Evolutionary conservation across 345 rosid genomes (phyloP).

Genomic region (Trapa bicornis): DNA sequence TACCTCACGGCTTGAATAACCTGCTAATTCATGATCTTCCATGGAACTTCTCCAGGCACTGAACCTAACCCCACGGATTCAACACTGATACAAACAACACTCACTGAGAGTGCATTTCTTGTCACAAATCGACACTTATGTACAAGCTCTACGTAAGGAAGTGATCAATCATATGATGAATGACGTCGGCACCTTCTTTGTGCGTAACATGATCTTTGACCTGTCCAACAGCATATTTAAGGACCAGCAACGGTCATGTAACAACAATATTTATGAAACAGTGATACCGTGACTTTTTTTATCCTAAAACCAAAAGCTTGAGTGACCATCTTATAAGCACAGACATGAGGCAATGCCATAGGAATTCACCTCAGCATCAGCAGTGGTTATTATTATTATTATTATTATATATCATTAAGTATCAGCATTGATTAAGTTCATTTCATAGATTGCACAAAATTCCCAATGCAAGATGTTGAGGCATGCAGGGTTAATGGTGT

Average conservation of each 20-base stretch:
- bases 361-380: too few relatives aligned
- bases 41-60: not conserved
- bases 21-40: not conserved
- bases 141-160: conserved; percentile 32
- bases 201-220: conserved; percentile 62
- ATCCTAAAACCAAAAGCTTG: not conserved
- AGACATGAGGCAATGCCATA: too few relatives aligned
- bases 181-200: conserved; percentile 84
- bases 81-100: too few relatives aligned
- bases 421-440: too few relatives aligned
- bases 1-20: not conserved
- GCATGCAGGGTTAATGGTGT: not conserved
- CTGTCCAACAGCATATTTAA: conserved; percentile 22
- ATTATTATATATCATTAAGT: too few relatives aligned
- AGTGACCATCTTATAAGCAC: too few relatives aligned
- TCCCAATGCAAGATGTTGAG: not conserved
- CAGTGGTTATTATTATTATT: too few relatives aligned
- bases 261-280: not conserved
- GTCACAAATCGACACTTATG: not conserved
- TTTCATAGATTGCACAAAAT: too few relatives aligned
- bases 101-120: not conserved
- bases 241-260: not conserved
- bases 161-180: conserved; percentile 75
- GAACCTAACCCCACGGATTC: not conserved
- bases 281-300: not conserved